Evolutionary conservation across 2,329 filamentous ascomycete genomes (phyloP).

Genomic region (Grosmannia serpens): DNA sequence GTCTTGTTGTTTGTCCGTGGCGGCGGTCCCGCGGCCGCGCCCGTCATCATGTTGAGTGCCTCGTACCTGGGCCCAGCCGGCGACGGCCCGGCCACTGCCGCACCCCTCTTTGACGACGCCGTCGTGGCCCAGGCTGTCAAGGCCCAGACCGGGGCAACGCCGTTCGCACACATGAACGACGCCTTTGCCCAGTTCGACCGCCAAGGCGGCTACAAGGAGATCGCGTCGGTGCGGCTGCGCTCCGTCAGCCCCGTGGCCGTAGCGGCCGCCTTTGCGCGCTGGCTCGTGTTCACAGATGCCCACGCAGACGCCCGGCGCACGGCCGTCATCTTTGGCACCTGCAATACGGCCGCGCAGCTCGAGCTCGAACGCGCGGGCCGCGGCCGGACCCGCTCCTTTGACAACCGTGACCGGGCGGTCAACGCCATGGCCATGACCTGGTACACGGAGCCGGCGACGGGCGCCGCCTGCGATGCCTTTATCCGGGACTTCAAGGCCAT

Average conservation of each 20-base stretch:
- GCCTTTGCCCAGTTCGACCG: neutral
- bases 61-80: neutral
- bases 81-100: neutral
- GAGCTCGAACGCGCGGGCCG: neutral
- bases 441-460: neutral
- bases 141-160: neutral
- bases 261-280: neutral
- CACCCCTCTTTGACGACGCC: neutral
- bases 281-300: neutral
- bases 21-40: neutral
- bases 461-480: neutral
- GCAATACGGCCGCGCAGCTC: neutral
- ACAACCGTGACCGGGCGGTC: neutral
- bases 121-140: neutral
- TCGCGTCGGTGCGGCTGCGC: neutral
- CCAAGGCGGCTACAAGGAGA: neutral
- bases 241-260: neutral
- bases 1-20: neutral
- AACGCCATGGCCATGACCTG: neutral
- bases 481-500: neutral
- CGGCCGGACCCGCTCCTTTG: neutral
- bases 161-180: neutral
- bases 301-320: neutral
- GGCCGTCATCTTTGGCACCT: neutral
- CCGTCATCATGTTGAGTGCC: neutral